phyloP scores from a whole-genome alignment of 2,329 filamentous ascomycete genomes.

The Ilyonectria destructans region DNA sequence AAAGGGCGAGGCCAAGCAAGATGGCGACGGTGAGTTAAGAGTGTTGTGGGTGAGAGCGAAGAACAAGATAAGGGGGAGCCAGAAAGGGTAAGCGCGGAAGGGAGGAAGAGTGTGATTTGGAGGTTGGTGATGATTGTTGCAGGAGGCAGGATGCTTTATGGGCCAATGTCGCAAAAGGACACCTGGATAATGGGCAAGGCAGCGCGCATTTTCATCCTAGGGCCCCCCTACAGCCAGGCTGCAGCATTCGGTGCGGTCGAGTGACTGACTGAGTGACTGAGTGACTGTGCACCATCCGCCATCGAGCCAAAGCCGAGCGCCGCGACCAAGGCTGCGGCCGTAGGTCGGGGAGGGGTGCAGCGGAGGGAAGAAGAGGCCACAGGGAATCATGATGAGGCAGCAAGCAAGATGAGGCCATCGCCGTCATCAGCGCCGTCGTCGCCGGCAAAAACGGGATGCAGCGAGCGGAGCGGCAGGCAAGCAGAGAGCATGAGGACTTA shows the following conservation, averaged over 20 bases:
- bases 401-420: constrained; percentile 44
- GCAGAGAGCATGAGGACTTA: constrained; percentile 44
- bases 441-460: constrained; percentile 4
- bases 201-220: constrained; percentile 37
- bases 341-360: constrained; percentile 8
- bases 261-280: constrained; percentile 10
- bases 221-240: constrained; percentile 28
- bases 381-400: constrained; percentile 13
- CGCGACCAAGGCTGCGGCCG: constrained; percentile 13
- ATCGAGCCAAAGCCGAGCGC: neutral
- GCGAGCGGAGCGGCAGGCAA: constrained; percentile 12
- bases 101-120: constrained; percentile 30
- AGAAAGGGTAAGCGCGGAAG: constrained; percentile 38
- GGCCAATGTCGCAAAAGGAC: constrained; percentile 49
- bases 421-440: constrained; percentile 22
- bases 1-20: constrained; percentile 41
- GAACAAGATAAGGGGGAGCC: constrained; percentile 26
- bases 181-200: constrained; percentile 48
- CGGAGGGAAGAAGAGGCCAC: constrained; percentile 19
- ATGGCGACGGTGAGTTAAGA: constrained; percentile 35
- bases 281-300: neutral
- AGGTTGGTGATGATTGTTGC: constrained; percentile 43
- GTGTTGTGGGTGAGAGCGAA: constrained; percentile 33
- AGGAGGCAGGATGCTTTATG: constrained; percentile 46
- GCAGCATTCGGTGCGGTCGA: constrained; percentile 29